phyloP scores from a whole-genome alignment of 2,329 filamentous ascomycete genomes.

The Neodidymelliopsis sp. region DNA sequence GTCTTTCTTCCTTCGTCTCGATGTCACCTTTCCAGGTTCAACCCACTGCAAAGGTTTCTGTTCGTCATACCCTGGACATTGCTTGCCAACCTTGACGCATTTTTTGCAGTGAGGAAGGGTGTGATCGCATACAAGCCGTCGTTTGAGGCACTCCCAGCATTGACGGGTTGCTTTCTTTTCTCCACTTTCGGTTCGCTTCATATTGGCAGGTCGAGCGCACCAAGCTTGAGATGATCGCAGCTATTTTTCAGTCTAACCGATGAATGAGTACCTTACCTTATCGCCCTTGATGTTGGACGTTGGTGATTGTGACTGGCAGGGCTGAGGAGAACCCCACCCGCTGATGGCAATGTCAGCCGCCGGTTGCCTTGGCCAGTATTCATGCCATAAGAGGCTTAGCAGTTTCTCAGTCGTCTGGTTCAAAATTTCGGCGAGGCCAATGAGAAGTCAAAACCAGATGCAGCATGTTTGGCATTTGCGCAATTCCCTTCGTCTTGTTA shows the following conservation, averaged over 20 bases:
- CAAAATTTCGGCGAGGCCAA: neutral
- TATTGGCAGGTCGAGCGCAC: neutral
- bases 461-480: neutral
- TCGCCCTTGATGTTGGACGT: slow-evolving; percentile 22
- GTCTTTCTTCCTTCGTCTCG: slow-evolving; percentile 31
- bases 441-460: too few species aligned
- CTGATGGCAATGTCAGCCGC: slow-evolving; percentile 13
- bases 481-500: neutral
- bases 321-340: slow-evolving; percentile 1
- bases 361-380: slow-evolving; percentile 26
- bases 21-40: slow-evolving; percentile 39
- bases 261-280: slow-evolving; percentile 25
- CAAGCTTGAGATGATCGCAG: slow-evolving; percentile 14
- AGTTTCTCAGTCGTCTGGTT: neutral
- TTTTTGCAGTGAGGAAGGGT: slow-evolving; percentile 43
- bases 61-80: slow-evolving; percentile 44
- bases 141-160: slow-evolving; percentile 46
- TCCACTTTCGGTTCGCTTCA: slow-evolving; percentile 21
- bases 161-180: slow-evolving; percentile 35
- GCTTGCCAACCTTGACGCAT: slow-evolving; percentile 37
- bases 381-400: neutral
- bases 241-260: slow-evolving; percentile 1
- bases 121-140: slow-evolving; percentile 44
- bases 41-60: slow-evolving; percentile 46
- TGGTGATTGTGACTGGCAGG: slow-evolving; percentile 1